Evolutionary conservation across 2,329 filamentous ascomycete species (phyloP).

Genomic region (Fusarium mundagurra): DNA sequence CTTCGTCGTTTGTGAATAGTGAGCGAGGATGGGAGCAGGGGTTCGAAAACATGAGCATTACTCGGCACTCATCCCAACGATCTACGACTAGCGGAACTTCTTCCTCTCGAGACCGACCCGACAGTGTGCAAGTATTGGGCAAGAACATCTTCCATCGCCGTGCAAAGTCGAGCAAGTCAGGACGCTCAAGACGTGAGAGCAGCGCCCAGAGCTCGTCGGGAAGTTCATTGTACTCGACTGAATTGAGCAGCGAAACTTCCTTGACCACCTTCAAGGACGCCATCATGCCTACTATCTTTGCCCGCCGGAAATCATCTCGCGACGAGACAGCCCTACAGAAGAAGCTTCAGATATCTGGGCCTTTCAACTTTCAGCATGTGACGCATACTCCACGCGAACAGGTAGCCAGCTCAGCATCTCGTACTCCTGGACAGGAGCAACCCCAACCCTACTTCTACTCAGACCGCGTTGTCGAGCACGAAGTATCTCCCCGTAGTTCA

Average conservation of each 20-base stretch:
- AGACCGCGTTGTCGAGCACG: slow-evolving; percentile 29
- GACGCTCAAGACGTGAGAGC: slow-evolving; percentile 55
- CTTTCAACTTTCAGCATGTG: slow-evolving; percentile 75
- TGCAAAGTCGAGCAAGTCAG: slow-evolving; percentile 56
- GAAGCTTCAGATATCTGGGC: slow-evolving; percentile 67
- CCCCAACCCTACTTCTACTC: slow-evolving; percentile 60
- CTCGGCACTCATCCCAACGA: slow-evolving; percentile 65
- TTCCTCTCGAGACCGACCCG: slow-evolving; percentile 63
- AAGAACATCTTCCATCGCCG: slow-evolving; percentile 68
- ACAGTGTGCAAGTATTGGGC: slow-evolving; percentile 68
- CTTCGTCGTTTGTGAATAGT: slow-evolving; percentile 58
- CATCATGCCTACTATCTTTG: slow-evolving; percentile 61
- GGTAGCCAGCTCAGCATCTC: slow-evolving; percentile 52
- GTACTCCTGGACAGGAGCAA: slow-evolving; percentile 51
- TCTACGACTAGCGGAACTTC: slow-evolving; percentile 64
- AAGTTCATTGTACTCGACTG: slow-evolving; percentile 60
- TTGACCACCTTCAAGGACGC: slow-evolving; percentile 53
- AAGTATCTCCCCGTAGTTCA: slow-evolving; percentile 30
- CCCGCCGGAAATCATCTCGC: slow-evolving; percentile 56
- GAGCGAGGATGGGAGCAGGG: slow-evolving; percentile 63
- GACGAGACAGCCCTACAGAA: slow-evolving; percentile 48
- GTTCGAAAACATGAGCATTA: slow-evolving; percentile 60
- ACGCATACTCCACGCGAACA: slow-evolving; percentile 65
- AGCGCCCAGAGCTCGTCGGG: slow-evolving; percentile 58
- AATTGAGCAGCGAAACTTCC: slow-evolving; percentile 50